Percentiles rank a stretch among this genome's conserved stretches.
Conservation (phyloP, 306 rosid genomes). For the Dalbergia cochinchinensis region DNA sequence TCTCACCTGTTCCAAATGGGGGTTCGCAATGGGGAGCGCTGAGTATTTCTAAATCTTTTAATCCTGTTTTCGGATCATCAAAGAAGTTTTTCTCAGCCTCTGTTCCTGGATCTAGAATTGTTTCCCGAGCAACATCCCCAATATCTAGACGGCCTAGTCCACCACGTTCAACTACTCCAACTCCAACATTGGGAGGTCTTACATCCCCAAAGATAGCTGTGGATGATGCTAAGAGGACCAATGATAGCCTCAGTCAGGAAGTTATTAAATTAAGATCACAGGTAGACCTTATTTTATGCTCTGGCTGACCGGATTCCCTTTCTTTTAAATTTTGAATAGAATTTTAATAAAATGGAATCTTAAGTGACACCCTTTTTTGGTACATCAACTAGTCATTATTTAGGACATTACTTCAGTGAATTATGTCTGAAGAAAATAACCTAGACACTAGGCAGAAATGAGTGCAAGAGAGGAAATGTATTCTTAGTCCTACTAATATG, state of each 20-base stretch:
- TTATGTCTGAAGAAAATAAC: conserved; percentile 30
- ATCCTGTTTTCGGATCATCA: conserved; percentile 98
- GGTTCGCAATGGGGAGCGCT: conserved; percentile 94
- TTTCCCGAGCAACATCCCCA: conserved; percentile 98
- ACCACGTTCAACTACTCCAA: conserved; percentile 98
- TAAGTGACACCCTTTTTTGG: conserved; percentile 5
- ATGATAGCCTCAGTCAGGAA: conserved; percentile 93
- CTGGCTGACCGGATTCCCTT: conserved; percentile 18
- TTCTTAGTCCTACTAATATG: background rate
- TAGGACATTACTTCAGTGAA: conserved; percentile 29
- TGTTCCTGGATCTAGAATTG: conserved; percentile 99
- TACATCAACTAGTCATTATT: background rate
- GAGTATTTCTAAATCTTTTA: conserved; percentile 88
- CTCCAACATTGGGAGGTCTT: conserved; percentile 98
- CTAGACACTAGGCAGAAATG: conserved; percentile 23
- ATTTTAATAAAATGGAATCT: conserved; percentile 27
- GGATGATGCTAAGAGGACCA: conserved; percentile 88
- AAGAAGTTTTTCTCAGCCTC: conserved; percentile 99
- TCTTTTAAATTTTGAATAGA: conserved; percentile 20
- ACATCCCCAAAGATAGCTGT: conserved; percentile 89
- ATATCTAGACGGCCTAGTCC: conserved; percentile 98
- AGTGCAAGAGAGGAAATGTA: conserved; percentile 18
- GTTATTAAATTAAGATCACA: conserved; percentile 90
- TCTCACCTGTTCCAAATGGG: conserved; percentile 93
- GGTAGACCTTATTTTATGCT: conserved; percentile 57